Evolutionary conservation across 805 yeast genomes (phyloP).

Genomic region (Nakazawaea pomicola): DNA sequence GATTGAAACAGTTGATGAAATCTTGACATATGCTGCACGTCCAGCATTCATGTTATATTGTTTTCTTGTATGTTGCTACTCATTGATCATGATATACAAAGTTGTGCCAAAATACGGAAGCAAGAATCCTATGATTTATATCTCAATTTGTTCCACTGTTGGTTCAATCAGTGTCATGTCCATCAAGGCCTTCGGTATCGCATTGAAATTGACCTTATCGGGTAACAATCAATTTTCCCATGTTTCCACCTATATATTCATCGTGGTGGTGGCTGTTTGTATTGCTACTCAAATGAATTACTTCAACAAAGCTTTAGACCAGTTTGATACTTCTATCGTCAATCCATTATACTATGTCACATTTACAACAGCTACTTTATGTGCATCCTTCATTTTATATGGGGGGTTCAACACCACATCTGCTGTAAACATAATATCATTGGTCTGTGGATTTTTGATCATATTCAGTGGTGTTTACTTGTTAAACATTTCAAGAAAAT

Average conservation of each 20-base stretch:
- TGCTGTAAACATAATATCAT: constrained; percentile 72
- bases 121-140: constrained; percentile 81
- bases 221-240: constrained; percentile 90
- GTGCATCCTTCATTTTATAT: constrained; percentile 82
- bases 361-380: constrained; percentile 81
- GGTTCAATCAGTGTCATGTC: constrained; percentile 91
- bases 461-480: constrained; percentile 85
- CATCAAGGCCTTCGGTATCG: constrained; percentile 91
- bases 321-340: constrained; percentile 87
- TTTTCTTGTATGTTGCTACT: constrained; percentile 55
- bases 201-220: constrained; percentile 73
- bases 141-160: constrained; percentile 84
- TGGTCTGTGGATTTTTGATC: constrained; percentile 79
- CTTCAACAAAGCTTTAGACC: constrained; percentile 89
- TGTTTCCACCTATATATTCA: constrained; percentile 76
- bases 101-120: constrained; percentile 79
- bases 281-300: constrained; percentile 90
- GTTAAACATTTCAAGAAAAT: constrained; percentile 70
- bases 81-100: constrained; percentile 74
- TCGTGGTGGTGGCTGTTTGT: constrained; percentile 72
- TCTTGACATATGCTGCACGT: constrained; percentile 68
- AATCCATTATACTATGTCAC: constrained; percentile 89
- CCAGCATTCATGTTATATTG: constrained; percentile 74
- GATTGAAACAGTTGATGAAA: constrained; percentile 82
- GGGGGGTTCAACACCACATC: constrained; percentile 83